Base-by-base conservation (phyloP, 345 rosid species). In the Trapa bicornis region DNA sequence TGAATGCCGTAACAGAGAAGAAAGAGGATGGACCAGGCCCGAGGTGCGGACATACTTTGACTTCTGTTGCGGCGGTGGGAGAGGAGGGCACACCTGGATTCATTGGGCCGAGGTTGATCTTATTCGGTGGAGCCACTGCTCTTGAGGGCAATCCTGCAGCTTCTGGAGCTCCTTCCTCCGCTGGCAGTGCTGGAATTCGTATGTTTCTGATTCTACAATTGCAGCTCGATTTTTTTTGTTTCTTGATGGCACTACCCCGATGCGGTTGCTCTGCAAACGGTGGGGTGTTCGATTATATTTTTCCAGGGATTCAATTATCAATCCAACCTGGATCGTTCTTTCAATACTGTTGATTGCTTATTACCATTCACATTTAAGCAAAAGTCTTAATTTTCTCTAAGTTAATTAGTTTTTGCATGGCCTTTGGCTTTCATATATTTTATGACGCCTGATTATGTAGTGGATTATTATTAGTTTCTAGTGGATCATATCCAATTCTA, bases 21-120 rank as follows among this genome's bases (percentile, higher is more conserved):
- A 89, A 89, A 70, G 97, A 94, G 73, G 99, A 94, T 52, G 99
- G 99, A 1, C 96, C 99, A 2, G 99, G 99, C 5, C 99, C 99
- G 9, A 77, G 99, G 78, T 94, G 99, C 58, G 99, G 99, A 16
- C 99, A 94, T 73, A 89, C 99, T 38, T 71, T 94, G 72, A 94
- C 99, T 65, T 82, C 97, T 4, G 99, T 94, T 54, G 92, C 95
- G 50, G 95, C 99, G 0, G 97, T 94, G 17, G 99, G 99, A 35
- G 99, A 94, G 76, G 99, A 94, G 67, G 96, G 96, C 9, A 54
- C 95, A 50, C 77, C 91, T 13, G 84, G 81, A 60, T 94, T 82
- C 65, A 83, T 91, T 78, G 99, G 97, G 2, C 99, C 97, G 3
- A 82, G 96, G 76, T 77, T 94, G 82, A 86, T 94, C 68, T 81